Evolutionary conservation across 192 early-diverging fungal genomes (phyloP).

Genomic region (Chytriomyces hyalinus): DNA sequence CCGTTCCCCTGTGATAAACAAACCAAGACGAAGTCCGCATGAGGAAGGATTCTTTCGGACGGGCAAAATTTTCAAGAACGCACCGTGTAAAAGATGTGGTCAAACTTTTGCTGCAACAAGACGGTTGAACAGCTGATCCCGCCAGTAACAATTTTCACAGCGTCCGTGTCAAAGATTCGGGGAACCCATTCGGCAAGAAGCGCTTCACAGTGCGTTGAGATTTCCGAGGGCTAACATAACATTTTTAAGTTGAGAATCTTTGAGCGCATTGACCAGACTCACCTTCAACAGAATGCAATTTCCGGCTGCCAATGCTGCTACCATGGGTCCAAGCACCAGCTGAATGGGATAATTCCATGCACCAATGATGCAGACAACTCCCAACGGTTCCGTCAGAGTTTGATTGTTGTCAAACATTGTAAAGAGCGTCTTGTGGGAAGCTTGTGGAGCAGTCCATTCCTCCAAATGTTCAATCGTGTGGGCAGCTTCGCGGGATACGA

Average conservation of each 20-base stretch:
- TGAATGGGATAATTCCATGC: conserved; percentile 52
- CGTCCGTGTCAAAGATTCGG: conserved; percentile 73
- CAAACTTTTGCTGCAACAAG: conserved; percentile 72
- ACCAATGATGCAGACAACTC: conserved; percentile 10
- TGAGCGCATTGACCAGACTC: neutral
- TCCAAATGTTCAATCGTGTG: conserved; percentile 46
- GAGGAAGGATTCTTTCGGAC: no score
- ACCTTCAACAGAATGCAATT: conserved; percentile 67
- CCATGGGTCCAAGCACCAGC: conserved; percentile 76
- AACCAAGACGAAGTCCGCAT: no score
- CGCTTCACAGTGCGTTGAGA: conserved; percentile 67
- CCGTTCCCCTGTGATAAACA: conserved; percentile 60
- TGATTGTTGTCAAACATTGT: conserved; percentile 31
- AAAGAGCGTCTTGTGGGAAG: conserved; percentile 15
- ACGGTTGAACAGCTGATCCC: conserved; percentile 70
- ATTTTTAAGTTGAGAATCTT: neutral
- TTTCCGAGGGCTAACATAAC: conserved; percentile 73
- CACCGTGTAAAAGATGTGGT: conserved; percentile 89
- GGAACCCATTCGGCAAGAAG: conserved; percentile 68
- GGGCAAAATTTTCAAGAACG: no score
- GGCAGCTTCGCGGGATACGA: conserved; percentile 42
- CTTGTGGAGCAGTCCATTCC: conserved; percentile 41
- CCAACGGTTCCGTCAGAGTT: conserved; percentile 68
- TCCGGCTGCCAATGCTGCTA: conserved; percentile 91
- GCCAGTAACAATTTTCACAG: conserved; percentile 76